A percentile compares a stretch with the other conserved stretches of the same genome.
Evolutionary conservation across 257 asterid species (phyloP).

Genomic region (Verbena officinalis): DNA sequence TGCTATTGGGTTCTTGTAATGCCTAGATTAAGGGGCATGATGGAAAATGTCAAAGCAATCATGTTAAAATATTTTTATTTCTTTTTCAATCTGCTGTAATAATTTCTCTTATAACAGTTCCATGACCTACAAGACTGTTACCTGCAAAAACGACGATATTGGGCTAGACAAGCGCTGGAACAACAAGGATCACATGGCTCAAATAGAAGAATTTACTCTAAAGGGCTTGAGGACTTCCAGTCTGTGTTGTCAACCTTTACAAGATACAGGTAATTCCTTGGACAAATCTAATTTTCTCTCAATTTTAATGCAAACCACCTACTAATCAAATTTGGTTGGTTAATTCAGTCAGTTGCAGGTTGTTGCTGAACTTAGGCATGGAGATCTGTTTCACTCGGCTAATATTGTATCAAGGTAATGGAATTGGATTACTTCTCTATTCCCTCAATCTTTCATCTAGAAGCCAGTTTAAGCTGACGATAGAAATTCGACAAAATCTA

Average conservation of each 20-base stretch:
- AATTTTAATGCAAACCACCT: conserved; percentile 19
- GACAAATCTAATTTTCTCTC: conserved; percentile 17
- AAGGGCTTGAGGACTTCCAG: conserved; percentile 80
- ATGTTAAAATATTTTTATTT: conserved; percentile 3
- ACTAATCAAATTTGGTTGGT: conserved; percentile 25
- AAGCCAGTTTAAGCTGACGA: conserved; percentile 20
- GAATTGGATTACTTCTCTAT: conserved; percentile 23
- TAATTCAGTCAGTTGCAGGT: conserved; percentile 70
- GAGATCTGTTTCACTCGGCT: conserved; percentile 83
- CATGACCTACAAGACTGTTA: conserved; percentile 82
- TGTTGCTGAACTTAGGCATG: conserved; percentile 84
- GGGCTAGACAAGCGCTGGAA: conserved; percentile 51
- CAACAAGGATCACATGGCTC: conserved; percentile 44
- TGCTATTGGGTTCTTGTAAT: not conserved
- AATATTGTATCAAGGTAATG: conserved; percentile 83
- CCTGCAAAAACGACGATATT: conserved; percentile 67
- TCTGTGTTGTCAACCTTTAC: conserved; percentile 72
- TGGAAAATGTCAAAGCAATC: conserved; percentile 14
- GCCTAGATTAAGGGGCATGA: conserved; percentile 14
- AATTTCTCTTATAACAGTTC: conserved; percentile 48
- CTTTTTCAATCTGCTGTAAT: conserved; percentile 3
- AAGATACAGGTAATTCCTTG: conserved; percentile 63
- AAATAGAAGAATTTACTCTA: conserved; percentile 57
- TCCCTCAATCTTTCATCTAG: conserved; percentile 39
- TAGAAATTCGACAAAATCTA: not conserved